Conservation (phyloP, 2,329 filamentous ascomycete genomes). For the Delphinella strobiligena region DNA sequence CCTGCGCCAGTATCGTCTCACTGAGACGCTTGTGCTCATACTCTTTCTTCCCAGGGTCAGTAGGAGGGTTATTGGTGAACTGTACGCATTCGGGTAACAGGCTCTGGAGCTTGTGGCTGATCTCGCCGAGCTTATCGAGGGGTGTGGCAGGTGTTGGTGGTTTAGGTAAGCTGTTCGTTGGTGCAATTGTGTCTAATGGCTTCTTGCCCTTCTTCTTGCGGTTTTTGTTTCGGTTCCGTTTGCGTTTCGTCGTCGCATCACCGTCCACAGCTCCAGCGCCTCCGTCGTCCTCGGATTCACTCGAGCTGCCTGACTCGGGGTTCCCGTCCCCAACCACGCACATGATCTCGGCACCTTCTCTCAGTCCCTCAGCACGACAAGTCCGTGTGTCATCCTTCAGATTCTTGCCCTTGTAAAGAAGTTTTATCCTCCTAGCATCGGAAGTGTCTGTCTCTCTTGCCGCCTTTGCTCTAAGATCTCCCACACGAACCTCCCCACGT, state of each 20-base stretch:
- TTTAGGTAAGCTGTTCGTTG: conserved; percentile 23
- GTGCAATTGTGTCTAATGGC: conserved; percentile 18
- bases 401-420: conserved; percentile 62
- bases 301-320: conserved; percentile 26
- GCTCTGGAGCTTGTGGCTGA: conserved; percentile 51
- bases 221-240: conserved; percentile 26
- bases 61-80: conserved; percentile 51
- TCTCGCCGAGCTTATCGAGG: conserved; percentile 53
- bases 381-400: conserved; percentile 51
- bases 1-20: conserved; percentile 65
- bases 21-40: conserved; percentile 66
- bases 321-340: conserved; percentile 44
- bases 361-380: conserved; percentile 46
- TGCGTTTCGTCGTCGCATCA: conserved; percentile 27
- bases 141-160: conserved; percentile 30
- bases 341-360: conserved; percentile 48
- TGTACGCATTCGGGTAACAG: conserved; percentile 54
- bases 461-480: conserved; percentile 55
- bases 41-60: conserved; percentile 52
- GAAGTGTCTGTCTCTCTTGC: conserved; percentile 53
- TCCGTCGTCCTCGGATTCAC: conserved; percentile 30
- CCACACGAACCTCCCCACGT: conserved; percentile 56
- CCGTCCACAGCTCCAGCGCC: conserved; percentile 16
- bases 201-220: conserved; percentile 35
- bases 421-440: conserved; percentile 46